Evolutionary conservation across 2,329 filamentous ascomycete genomes (phyloP), one percentile per base, ranked within the genome.

Genomic region (Nothophoma quercina): DNA sequence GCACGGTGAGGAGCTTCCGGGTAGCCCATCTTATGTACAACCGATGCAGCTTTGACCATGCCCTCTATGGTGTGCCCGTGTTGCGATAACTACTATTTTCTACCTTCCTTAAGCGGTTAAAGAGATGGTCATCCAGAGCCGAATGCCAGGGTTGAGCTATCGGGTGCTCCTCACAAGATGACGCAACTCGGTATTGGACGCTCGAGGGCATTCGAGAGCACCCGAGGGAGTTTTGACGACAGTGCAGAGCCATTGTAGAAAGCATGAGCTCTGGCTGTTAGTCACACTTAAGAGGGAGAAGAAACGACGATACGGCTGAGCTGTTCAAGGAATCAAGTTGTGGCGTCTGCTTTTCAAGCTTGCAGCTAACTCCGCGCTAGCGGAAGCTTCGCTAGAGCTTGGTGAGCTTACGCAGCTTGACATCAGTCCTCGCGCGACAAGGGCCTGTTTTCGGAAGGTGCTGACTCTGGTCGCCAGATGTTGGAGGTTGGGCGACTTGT

Each of bases 41-140:
- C 5, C 15, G 15, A 7, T 12, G 15, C 18, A 36, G 23, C 22
- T 34, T 32, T 16, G n/a, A 18, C 43, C 39, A 44, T 26, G 21
- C 4, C 26, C 10, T 12, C 28, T 10, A 16, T 29, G 21, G 26
- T 18, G 51, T 42, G 46, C 21, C 48, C 41, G 30, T 18, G 32
- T 22, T 44, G 32, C 44, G 48, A 59, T 57, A 56, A 41, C 49
- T 18, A 33, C 7, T 3, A 21, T 7, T 39, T 29, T 16, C 30
- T 29, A 62, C 56, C 56, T 62, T 59, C 59, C 56, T 38, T 40
- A 54, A 54, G 23, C 39, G 59, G 59, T 40, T 61, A 58, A 54
- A 22, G n/a, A 41, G 15, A 12, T 29, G 25, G 23, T 55, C 30
- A 40, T 22, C 33, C 35, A 25, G 44, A 33, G 36, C 39, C 29